These are phyloP conservation scores for Tulasnella sp. DNA, from an alignment of 768 basidiomycete genomes.

Conservation along the genomic window DNA sequence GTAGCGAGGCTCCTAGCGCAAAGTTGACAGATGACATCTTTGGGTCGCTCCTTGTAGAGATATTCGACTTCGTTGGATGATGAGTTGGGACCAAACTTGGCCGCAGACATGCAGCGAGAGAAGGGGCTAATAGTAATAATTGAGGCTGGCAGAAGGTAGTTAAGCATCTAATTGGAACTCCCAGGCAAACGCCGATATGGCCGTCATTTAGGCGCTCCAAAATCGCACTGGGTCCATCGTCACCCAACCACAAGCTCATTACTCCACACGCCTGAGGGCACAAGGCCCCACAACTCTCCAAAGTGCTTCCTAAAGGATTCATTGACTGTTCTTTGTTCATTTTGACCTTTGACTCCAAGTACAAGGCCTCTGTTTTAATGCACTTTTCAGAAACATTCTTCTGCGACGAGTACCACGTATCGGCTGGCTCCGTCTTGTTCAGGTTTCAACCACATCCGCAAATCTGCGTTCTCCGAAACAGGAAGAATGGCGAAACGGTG, in stretches of 20 bases:
- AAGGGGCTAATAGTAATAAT: not conserved
- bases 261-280: too few relatives aligned
- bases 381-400: slow-evolving; percentile 5
- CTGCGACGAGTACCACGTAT: slow-evolving; percentile 11
- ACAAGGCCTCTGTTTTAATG: not conserved
- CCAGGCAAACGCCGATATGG: too few relatives aligned
- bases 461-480: slow-evolving; percentile 26
- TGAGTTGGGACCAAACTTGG: too few relatives aligned
- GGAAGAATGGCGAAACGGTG: slow-evolving; percentile 27
- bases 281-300: too few relatives aligned
- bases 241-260: too few relatives aligned
- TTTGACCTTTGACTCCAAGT: not conserved
- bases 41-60: slow-evolving; percentile 1
- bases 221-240: too few relatives aligned
- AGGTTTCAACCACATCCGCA: slow-evolving; percentile 15
- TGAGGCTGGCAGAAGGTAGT: too few relatives aligned
- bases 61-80: not conserved
- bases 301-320: not conserved
- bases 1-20: slow-evolving; percentile 36
- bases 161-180: too few relatives aligned
- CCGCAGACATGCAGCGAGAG: not conserved
- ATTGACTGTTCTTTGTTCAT: not conserved
- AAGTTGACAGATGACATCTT: slow-evolving; percentile 36
- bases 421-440: slow-evolving; percentile 15
- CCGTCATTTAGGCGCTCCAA: too few relatives aligned